These are phyloP conservation scores for Dendrocalamus sinicus DNA, from an alignment of 176 grass and related monocot genomes.

Conservation along the genomic window DNA sequence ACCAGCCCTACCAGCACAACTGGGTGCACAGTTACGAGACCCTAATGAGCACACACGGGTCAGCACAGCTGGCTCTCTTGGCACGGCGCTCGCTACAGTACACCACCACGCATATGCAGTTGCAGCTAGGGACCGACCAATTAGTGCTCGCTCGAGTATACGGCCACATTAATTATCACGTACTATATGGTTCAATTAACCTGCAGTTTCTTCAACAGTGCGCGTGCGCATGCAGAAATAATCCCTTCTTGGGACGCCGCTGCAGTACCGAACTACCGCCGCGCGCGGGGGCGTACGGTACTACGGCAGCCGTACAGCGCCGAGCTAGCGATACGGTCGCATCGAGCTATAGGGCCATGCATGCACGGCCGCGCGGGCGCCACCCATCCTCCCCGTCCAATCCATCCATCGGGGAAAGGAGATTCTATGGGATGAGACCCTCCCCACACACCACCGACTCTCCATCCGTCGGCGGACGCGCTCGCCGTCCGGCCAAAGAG, in stretches of 20 bases:
- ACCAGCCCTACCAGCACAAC: conserved; percentile 39
- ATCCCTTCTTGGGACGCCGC: neutral
- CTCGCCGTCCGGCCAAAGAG: neutral
- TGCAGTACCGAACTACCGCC: neutral
- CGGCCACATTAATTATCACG: neutral
- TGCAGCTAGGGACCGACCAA: neutral
- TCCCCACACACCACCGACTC: too few species aligned
- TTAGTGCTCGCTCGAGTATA: neutral
- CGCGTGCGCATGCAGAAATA: too few species aligned
- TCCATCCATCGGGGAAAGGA: neutral
- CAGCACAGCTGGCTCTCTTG: neutral
- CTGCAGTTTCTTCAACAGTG: too few species aligned
- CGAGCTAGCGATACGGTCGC: neutral
- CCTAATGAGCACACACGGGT: conserved; percentile 19
- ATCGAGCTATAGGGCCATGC: conserved; percentile 32
- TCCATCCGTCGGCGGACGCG: neutral
- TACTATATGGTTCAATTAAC: neutral
- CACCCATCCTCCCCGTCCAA: too few species aligned
- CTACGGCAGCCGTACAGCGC: neutral
- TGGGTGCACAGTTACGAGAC: conserved; percentile 39
- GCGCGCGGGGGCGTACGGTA: neutral
- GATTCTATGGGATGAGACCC: too few species aligned
- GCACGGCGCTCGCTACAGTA: neutral
- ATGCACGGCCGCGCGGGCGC: neutral
- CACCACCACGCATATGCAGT: neutral